A percentile compares a stretch with the other conserved stretches of the same genome.
Conservation (phyloP, 371 early-diverging fungal species). For the Apophysomyces sp. region DNA sequence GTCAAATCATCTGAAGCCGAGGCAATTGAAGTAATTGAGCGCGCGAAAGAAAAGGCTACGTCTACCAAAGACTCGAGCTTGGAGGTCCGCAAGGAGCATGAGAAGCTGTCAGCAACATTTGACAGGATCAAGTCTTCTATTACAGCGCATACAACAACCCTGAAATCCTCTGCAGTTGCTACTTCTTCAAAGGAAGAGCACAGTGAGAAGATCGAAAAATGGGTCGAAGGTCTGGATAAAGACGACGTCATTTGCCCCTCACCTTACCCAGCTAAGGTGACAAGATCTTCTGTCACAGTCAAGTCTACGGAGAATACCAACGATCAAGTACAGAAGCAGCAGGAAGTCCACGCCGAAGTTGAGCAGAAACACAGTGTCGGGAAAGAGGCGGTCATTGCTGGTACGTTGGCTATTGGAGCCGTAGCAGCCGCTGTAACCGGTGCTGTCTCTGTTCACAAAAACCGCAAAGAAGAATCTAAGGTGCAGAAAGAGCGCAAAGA, state of each 20-base stretch:
- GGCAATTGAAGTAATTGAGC: background rate
- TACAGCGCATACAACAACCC: background rate
- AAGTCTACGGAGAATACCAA: background rate
- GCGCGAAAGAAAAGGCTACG: background rate
- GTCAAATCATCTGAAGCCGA: background rate
- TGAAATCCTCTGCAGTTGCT: background rate
- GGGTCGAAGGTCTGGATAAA: background rate
- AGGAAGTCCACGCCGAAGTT: background rate
- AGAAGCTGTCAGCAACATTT: background rate
- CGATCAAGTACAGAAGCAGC: background rate
- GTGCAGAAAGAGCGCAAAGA: background rate
- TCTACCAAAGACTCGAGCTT: background rate
- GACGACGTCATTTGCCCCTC: too few species aligned
- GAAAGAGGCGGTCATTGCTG: conserved; percentile 11
- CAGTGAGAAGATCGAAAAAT: background rate
- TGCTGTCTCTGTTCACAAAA: background rate
- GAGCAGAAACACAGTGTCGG: background rate
- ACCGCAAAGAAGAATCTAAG: conserved; percentile 17
- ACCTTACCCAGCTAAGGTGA: too few species aligned
- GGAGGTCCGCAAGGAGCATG: background rate
- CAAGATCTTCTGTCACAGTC: too few species aligned
- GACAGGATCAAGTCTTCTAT: background rate
- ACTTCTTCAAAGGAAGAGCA: background rate
- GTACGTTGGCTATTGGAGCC: conserved; percentile 18
- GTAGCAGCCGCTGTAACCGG: conserved; percentile 12